phyloP scores from a whole-genome alignment of 2,329 filamentous ascomycete species.

The Colletotrichum lupini region DNA sequence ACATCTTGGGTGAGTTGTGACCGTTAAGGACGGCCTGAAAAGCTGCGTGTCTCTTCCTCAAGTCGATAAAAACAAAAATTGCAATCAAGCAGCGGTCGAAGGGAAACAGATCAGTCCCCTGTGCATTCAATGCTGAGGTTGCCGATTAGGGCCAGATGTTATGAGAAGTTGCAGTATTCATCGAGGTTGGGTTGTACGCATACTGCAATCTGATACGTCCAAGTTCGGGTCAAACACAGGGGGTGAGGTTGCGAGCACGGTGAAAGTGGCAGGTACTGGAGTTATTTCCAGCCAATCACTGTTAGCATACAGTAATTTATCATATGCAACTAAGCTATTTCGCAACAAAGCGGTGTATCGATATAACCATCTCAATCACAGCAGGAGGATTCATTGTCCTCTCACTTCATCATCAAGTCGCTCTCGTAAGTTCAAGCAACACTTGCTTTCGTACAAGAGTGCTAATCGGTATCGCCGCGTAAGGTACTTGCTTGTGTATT shows the following conservation, averaged over 20 bases:
- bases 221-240: conserved; percentile 36
- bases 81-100: neutral
- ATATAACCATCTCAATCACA: neutral
- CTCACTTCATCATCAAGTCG: neutral
- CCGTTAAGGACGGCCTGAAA: neutral
- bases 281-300: conserved; percentile 15
- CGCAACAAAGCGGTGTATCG: neutral
- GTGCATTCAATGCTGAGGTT: neutral
- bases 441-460: neutral
- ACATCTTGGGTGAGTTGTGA: conserved; percentile 43
- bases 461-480: neutral
- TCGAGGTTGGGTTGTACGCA: conserved; percentile 6
- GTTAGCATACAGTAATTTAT: neutral
- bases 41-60: neutral
- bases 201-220: conserved; percentile 24
- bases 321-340: neutral
- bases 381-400: neutral
- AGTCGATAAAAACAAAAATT: neutral
- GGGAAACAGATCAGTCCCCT: neutral
- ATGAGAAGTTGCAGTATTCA: conserved; percentile 6
- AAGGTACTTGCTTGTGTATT: neutral
- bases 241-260: conserved; percentile 14
- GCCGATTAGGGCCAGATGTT: neutral
- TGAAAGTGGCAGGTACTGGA: neutral
- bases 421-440: neutral